Conservation (phyloP, 805 yeast species). For the Tetrapisispora fleetii region DNA sequence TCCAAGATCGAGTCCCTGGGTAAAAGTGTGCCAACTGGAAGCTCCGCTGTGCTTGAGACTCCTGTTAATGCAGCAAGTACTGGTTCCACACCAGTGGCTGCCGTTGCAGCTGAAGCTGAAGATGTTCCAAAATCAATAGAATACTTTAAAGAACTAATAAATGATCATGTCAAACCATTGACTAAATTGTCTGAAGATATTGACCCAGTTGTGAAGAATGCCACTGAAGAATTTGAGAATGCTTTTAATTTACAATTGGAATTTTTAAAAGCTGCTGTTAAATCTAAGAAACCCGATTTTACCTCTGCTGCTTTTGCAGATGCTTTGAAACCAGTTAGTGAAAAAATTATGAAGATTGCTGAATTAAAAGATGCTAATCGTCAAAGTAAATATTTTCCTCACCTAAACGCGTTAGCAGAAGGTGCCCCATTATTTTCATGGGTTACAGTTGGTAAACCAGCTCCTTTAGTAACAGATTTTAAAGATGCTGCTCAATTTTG, state of each 20-base stretch:
- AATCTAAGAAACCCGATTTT: slow-evolving; percentile 55
- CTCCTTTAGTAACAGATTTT: slow-evolving; percentile 66
- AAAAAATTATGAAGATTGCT: slow-evolving; percentile 45
- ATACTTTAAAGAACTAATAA: slow-evolving; percentile 47
- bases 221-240: slow-evolving; percentile 40
- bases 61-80: background rate
- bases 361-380: slow-evolving; percentile 69
- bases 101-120: slow-evolving; percentile 9
- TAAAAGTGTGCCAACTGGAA: background rate
- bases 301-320: slow-evolving; percentile 44
- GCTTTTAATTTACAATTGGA: slow-evolving; percentile 46
- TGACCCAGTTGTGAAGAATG: slow-evolving; percentile 40
- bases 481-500: slow-evolving; percentile 91
- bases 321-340: slow-evolving; percentile 61
- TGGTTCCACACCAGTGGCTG: slow-evolving; percentile 6
- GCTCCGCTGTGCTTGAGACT: background rate
- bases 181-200: slow-evolving; percentile 33
- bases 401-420: slow-evolving; percentile 76
- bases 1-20: slow-evolving; percentile 18
- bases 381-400: slow-evolving; percentile 51
- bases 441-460: slow-evolving; percentile 72
- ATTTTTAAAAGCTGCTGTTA: slow-evolving; percentile 49
- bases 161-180: slow-evolving; percentile 49
- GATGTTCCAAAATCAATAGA: slow-evolving; percentile 36
- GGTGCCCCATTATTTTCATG: slow-evolving; percentile 88